These are phyloP conservation scores for Pleodorina starrii DNA, from an alignment of 139 green algal genomes.

Conservation along the genomic window DNA sequence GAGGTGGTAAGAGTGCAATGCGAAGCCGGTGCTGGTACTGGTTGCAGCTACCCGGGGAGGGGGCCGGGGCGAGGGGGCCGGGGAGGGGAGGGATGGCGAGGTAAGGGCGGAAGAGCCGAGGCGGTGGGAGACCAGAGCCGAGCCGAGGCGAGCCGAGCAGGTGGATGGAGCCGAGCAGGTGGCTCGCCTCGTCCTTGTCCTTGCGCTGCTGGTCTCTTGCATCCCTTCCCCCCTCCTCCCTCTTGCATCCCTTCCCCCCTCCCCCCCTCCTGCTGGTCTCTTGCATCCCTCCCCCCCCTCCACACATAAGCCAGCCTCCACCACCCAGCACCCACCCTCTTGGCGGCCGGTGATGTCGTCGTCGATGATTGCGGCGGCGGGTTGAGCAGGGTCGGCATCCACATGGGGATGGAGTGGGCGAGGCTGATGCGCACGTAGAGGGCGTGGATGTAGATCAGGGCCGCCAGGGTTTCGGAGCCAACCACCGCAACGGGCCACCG, in stretches of 20 bases:
- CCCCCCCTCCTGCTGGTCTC: not conserved
- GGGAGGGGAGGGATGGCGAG: not conserved
- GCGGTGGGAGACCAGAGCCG: too few relatives aligned
- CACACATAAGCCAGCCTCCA: not conserved
- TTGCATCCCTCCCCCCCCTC: not conserved
- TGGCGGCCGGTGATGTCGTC: not conserved
- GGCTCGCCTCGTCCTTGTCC: too few relatives aligned
- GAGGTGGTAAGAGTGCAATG: not conserved
- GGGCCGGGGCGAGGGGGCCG: not conserved
- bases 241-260: not conserved
- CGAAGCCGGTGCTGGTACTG: too few relatives aligned
- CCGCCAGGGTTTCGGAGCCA: not conserved
- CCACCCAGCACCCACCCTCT: not conserved
- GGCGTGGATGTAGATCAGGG: not conserved
- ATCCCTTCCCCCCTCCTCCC: not conserved
- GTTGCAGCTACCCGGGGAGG: not conserved
- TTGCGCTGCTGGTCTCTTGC: not conserved
- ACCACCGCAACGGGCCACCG: conserved; percentile 19
- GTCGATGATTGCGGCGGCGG: not conserved
- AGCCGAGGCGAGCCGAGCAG: too few relatives aligned
- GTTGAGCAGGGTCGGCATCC: not conserved
- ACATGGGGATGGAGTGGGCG: not conserved
- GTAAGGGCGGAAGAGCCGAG: too few relatives aligned
- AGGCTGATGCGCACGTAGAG: not conserved
- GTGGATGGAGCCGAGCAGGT: too few relatives aligned